Conservation (phyloP, 78 protist species). For the Monosiga brevicollis region DNA sequence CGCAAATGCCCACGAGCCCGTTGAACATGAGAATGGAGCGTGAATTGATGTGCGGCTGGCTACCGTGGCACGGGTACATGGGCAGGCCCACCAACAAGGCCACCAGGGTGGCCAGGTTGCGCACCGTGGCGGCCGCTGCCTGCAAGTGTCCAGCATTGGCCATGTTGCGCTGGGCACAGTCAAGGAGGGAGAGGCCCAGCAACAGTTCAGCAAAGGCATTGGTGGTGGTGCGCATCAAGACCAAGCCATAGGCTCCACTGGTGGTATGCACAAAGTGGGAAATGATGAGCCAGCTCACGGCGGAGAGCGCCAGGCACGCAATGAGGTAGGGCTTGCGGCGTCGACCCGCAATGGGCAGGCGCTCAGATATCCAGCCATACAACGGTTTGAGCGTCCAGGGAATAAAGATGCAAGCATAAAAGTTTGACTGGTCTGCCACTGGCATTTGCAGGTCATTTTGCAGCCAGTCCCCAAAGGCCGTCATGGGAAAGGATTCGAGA, state of each 20-base stretch:
- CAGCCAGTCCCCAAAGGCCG: neutral
- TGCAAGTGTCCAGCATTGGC: neutral
- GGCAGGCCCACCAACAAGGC: neutral
- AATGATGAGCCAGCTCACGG: neutral
- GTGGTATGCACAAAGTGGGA: neutral
- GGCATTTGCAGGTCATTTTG: neutral
- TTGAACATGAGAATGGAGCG: no score
- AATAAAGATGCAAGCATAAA: neutral
- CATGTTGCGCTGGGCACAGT: neutral
- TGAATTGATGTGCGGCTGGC: no score
- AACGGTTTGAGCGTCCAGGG: neutral
- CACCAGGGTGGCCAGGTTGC: neutral
- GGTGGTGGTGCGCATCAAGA: neutral
- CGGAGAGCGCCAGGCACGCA: neutral
- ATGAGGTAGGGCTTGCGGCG: neutral
- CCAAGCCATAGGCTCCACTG: neutral
- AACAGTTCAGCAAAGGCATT: neutral
- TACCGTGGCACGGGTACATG: neutral
- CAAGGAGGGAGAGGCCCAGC: neutral
- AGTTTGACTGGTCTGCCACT: neutral
- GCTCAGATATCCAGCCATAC: neutral
- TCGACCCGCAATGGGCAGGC: neutral
- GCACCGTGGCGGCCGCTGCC: neutral
- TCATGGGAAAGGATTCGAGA: neutral
- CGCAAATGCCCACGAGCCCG: no score